Conservation (phyloP, 805 yeast species). For the Candida anglica region DNA sequence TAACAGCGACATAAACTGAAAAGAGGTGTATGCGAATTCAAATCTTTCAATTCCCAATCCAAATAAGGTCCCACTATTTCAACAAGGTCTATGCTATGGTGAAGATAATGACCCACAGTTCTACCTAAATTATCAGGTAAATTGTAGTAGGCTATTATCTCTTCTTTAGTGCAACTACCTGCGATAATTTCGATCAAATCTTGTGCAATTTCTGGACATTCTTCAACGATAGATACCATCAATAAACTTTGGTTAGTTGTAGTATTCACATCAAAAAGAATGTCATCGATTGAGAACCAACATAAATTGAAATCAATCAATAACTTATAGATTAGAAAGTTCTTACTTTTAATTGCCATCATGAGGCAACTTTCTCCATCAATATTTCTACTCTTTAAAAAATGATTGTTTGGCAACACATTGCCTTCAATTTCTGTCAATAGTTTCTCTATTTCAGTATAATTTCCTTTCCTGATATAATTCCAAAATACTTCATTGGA, state of each 20-base stretch:
- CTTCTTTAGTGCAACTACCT: slow-evolving; percentile 39
- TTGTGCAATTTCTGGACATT: slow-evolving; percentile 42
- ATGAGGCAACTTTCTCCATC: slow-evolving; percentile 72
- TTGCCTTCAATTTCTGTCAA: slow-evolving; percentile 10
- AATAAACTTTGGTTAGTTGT: slow-evolving; percentile 53
- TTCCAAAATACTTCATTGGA: slow-evolving; percentile 54
- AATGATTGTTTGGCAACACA: slow-evolving; percentile 16
- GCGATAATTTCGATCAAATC: slow-evolving; percentile 41
- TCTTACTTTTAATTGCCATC: slow-evolving; percentile 52
- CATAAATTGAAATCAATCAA: slow-evolving; percentile 43
- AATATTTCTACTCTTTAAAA: slow-evolving; percentile 20
- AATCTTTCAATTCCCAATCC: slow-evolving; percentile 68
- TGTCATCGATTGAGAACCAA: slow-evolving; percentile 61
- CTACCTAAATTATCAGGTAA: slow-evolving; percentile 50
- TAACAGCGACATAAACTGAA: slow-evolving; percentile 74
- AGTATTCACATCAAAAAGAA: slow-evolving; percentile 58
- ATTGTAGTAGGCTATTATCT: slow-evolving; percentile 47
- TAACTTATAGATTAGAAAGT: slow-evolving; percentile 39
- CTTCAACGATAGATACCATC: slow-evolving; percentile 56
- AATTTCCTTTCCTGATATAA: slow-evolving; percentile 34
- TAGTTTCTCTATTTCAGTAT: slow-evolving; percentile 9
- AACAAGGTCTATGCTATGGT: slow-evolving; percentile 52
- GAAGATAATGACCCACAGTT: slow-evolving; percentile 70
- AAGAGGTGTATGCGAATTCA: slow-evolving; percentile 71
- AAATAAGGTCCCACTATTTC: slow-evolving; percentile 51